Conservation (phyloP, 2,329 filamentous ascomycete species). For the Claviceps sp. region DNA sequence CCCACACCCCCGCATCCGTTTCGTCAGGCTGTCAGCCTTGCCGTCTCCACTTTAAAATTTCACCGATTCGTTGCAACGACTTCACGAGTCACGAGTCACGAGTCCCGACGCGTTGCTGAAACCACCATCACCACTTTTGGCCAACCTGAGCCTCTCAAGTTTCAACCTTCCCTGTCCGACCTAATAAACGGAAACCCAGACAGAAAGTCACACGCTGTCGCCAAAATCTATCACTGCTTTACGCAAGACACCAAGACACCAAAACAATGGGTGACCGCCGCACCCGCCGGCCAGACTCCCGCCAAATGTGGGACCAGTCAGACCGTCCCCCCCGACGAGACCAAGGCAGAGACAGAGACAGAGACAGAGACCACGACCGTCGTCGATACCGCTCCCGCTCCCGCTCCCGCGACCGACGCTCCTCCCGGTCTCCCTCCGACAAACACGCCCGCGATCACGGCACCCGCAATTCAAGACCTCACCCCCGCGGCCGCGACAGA, state of each 20-base stretch:
- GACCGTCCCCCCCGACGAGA: slow-evolving; percentile 21
- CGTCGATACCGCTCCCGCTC: slow-evolving; percentile 15
- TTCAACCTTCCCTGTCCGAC: too few relatives aligned
- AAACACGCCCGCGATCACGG: slow-evolving; percentile 6
- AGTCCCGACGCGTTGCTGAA: not conserved
- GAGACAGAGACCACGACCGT: slow-evolving; percentile 17
- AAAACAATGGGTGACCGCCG: slow-evolving; percentile 21
- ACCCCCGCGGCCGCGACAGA: slow-evolving; percentile 10
- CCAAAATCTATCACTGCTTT: not conserved
- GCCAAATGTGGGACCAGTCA: slow-evolving; percentile 47
- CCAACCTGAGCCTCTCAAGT: not conserved
- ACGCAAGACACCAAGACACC: not conserved
- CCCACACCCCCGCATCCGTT: not conserved
- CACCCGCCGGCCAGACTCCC: slow-evolving; percentile 33
- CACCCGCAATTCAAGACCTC: slow-evolving; percentile 2
- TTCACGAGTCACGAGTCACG: not conserved
- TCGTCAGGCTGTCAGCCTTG: not conserved
- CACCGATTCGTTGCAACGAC: too few relatives aligned
- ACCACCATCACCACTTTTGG: not conserved
- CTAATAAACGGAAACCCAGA: not conserved
- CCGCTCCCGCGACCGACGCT: slow-evolving; percentile 15
- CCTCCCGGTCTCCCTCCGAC: slow-evolving; percentile 12
- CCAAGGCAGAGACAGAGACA: too few relatives aligned
- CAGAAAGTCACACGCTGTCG: not conserved
- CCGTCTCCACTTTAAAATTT: not conserved